Conservation (phyloP, 805 yeast species). For the Saccharomycopsis selenospora region DNA sequence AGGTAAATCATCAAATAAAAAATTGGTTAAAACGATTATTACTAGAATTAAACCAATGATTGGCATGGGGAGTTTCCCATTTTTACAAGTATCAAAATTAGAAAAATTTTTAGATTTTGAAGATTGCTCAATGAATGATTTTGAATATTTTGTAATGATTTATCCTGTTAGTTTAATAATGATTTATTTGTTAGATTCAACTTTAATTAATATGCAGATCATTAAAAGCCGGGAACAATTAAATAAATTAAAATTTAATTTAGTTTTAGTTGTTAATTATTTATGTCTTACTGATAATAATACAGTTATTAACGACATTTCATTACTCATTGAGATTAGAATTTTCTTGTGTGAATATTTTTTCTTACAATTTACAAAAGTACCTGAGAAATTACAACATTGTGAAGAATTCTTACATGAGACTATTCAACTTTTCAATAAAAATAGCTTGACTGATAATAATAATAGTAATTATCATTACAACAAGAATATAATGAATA, state of each 20-base stretch:
- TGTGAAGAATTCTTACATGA: neutral
- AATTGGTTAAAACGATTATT: neutral
- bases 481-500: neutral
- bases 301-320: neutral
- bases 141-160: neutral
- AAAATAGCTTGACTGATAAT: neutral
- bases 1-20: neutral
- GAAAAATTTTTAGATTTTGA: neutral
- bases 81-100: neutral
- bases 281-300: neutral
- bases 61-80: neutral
- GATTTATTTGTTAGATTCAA: neutral
- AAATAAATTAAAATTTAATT: neutral
- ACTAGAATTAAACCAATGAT: neutral
- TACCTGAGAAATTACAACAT: neutral
- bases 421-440: neutral
- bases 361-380: neutral
- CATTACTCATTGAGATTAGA: neutral
- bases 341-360: neutral
- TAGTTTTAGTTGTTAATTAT: neutral
- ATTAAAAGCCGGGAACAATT: neutral
- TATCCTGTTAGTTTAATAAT: neutral
- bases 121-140: neutral
- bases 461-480: neutral
- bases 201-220: neutral